These are phyloP conservation scores for Macaranga tanarius DNA, from an alignment of 441 rosid species.

Conservation along the genomic window DNA sequence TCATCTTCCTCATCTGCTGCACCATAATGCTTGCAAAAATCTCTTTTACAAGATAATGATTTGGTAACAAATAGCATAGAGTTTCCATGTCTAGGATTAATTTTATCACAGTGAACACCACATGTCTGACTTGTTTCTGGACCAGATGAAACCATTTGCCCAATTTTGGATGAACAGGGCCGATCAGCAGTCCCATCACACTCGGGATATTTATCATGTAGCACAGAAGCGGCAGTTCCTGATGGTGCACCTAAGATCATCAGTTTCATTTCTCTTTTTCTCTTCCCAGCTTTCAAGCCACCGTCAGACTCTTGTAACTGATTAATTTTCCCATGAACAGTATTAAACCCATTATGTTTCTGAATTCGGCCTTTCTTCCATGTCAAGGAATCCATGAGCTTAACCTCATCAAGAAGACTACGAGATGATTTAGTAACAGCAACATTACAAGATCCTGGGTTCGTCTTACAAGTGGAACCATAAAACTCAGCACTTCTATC, in stretches of 20 bases:
- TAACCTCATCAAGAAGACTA: constrained; percentile 59
- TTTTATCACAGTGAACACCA: constrained; percentile 17
- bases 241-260: constrained; percentile 25
- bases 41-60: constrained; percentile 34
- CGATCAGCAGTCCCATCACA: constrained; percentile 12
- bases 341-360: constrained; percentile 20
- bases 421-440: constrained; percentile 27
- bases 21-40: constrained; percentile 22
- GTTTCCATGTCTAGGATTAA: constrained; percentile 18
- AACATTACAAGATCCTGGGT: constrained; percentile 24
- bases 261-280: constrained; percentile 31
- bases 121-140: constrained; percentile 11
- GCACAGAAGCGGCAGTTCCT: constrained; percentile 11
- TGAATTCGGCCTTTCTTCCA: constrained; percentile 40
- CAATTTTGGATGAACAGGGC: constrained; percentile 28
- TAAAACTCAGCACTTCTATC: constrained; percentile 42
- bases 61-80: constrained; percentile 29
- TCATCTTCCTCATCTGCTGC: constrained; percentile 19
- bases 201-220: constrained; percentile 15
- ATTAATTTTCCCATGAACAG: constrained; percentile 28
- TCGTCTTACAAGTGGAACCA: constrained; percentile 28
- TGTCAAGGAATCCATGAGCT: constrained; percentile 47
- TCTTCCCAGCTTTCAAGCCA: constrained; percentile 37
- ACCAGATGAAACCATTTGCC: constrained; percentile 23
- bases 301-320: constrained; percentile 23